A percentile compares a stretch with the other conserved stretches of the same genome.
phyloP scores from a whole-genome alignment of 2,329 filamentous ascomycete species.

The Colletotrichum tabaci region DNA sequence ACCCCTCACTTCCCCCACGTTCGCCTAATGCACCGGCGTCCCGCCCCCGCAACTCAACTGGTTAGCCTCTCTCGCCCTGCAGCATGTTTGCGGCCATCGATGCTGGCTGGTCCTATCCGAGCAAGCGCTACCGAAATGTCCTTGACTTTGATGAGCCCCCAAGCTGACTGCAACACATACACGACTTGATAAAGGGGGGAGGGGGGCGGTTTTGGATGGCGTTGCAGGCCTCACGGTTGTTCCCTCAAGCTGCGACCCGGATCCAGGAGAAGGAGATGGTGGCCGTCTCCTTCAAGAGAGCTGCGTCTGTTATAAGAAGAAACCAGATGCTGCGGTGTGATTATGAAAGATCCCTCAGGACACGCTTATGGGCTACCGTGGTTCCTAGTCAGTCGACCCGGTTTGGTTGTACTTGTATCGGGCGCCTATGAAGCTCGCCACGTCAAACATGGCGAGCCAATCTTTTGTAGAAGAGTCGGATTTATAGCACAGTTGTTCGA shows the following conservation, averaged over 20 bases:
- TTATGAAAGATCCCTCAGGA: not conserved
- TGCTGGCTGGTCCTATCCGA: conserved; percentile 3
- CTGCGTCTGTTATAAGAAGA: not conserved
- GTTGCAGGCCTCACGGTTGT: not conserved
- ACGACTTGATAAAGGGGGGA: not conserved
- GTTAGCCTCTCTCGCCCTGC: conserved; percentile 9
- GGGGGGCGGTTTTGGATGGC: not conserved
- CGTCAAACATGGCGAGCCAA: not conserved
- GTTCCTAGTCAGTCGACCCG: not conserved
- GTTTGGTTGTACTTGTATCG: not conserved
- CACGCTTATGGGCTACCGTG: no score
- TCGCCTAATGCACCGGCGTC: conserved; percentile 47
- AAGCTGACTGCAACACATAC: conserved; percentile 2
- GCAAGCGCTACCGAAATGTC: conserved; percentile 24
- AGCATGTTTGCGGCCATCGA: conserved; percentile 26
- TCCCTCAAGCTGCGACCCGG: not conserved
- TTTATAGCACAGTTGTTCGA: not conserved
- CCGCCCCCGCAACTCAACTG: conserved; percentile 33
- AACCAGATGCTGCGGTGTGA: not conserved
- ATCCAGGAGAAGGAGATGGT: not conserved
- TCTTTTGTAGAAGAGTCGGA: not conserved
- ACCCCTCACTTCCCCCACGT: conserved; percentile 52
- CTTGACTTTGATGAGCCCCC: conserved; percentile 12
- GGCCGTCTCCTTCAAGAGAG: not conserved
- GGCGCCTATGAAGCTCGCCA: no score